phyloP scores from a whole-genome alignment of 1,284 basidiomycete species.

The Trametes sp. region DNA sequence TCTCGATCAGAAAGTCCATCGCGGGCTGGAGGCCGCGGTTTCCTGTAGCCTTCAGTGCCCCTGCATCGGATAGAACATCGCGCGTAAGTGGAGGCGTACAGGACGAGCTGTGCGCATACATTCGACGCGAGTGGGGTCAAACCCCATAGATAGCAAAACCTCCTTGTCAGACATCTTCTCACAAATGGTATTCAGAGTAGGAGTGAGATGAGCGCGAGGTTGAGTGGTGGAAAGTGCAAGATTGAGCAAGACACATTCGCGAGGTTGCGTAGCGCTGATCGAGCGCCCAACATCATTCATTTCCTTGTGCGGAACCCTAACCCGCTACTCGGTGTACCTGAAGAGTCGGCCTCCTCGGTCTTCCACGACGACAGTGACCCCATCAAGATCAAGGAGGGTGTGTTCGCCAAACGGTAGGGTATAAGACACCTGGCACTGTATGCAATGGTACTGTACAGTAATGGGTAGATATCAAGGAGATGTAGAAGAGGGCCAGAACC shows the following conservation, averaged over 20 bases:
- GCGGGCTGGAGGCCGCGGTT: constrained; percentile 86
- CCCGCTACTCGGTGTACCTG: no score
- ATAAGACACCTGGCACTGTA: no score
- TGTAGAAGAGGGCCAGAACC: constrained; percentile 40
- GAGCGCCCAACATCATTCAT: constrained; percentile 8
- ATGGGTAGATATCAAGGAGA: constrained; percentile 9
- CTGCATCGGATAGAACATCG: constrained; percentile 50
- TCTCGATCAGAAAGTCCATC: constrained; percentile 86
- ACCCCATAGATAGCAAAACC: constrained; percentile 87
- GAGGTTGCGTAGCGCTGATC: background rate
- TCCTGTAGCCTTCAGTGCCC: constrained; percentile 85
- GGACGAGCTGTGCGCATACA: constrained; percentile 60
- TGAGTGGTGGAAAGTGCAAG: background rate
- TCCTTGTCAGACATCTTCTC: constrained; percentile 74
- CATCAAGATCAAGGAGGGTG: no score
- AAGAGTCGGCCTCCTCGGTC: no score
- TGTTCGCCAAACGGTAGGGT: background rate
- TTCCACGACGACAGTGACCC: no score
- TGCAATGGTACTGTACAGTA: background rate
- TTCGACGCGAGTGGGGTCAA: constrained; percentile 82
- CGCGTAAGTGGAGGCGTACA: constrained; percentile 13
- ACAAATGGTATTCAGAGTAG: background rate
- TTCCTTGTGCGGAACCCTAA: constrained; percentile 23
- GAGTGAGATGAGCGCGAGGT: background rate
- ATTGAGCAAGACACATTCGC: background rate